A percentile compares a stretch with the other conserved stretches of the same genome.
Evolutionary conservation across 1,139 yeast genomes (phyloP).

Genomic region (Geotrichum candidum): DNA sequence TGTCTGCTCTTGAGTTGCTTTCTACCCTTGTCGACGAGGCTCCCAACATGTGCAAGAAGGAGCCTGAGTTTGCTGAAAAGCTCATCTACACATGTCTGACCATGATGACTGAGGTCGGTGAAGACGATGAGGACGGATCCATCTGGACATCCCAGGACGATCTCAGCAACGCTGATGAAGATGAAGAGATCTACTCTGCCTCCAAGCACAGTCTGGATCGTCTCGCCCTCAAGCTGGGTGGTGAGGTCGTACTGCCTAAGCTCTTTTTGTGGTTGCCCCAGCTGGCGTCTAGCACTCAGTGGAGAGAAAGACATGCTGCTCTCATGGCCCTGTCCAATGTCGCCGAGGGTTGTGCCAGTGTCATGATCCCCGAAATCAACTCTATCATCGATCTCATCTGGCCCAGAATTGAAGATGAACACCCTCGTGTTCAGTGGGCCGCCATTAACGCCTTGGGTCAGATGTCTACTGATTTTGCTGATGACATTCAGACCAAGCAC

Average conservation of each 20-base stretch:
- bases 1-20: slow-evolving; percentile 80
- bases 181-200: slow-evolving; percentile 81
- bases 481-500: slow-evolving; percentile 72
- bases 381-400: slow-evolving; percentile 74
- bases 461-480: slow-evolving; percentile 96
- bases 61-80: slow-evolving; percentile 62
- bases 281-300: slow-evolving; percentile 65
- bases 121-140: slow-evolving; percentile 69
- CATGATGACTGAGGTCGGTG: slow-evolving; percentile 89
- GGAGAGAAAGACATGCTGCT: slow-evolving; percentile 97
- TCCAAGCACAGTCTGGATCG: slow-evolving; percentile 93
- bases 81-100: slow-evolving; percentile 70
- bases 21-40: slow-evolving; percentile 90
- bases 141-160: slow-evolving; percentile 87
- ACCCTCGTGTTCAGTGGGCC: slow-evolving; percentile 94
- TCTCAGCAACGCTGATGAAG: slow-evolving; percentile 72
- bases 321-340: slow-evolving; percentile 94
- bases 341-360: slow-evolving; percentile 95
- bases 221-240: slow-evolving; percentile 75
- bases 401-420: slow-evolving; percentile 75
- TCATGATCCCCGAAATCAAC: slow-evolving; percentile 74
- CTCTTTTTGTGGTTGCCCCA: slow-evolving; percentile 80
- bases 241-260: slow-evolving; percentile 77
- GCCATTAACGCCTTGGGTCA: slow-evolving; percentile 96
- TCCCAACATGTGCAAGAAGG: slow-evolving; percentile 89